Evolutionary conservation across 1,284 basidiomycete species (phyloP), one percentile per base, ranked within the genome.

Genomic region (Phlebopus sp.): DNA sequence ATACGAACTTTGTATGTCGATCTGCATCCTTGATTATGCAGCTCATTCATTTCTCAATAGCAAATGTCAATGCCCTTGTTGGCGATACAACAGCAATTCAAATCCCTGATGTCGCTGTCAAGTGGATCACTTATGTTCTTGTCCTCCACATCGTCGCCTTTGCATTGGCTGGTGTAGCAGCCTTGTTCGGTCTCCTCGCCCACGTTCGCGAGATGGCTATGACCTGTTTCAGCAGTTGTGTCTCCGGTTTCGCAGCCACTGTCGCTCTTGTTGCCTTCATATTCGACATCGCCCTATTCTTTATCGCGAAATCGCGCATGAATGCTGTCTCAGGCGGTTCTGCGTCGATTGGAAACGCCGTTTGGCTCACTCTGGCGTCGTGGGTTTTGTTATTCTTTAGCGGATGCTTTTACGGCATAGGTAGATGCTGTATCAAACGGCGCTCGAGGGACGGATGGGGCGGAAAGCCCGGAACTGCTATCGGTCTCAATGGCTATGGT

Each of bases 111-210:
- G 79, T 89, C 6, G 76, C 82, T 44, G 86, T 91, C 52, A 93
- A 93, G 73, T 94, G 91, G 86, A 71, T 95, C 59, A 96, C 92
- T 11, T 93, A 93, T 59, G 84, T 82, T 17, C 81, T 96, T 54
- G 82, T 94, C 52, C 76, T 94, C n/a, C 92, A 95, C 62, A 79
- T 92, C 55, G 82, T 91, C 46, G 92, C 88, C 13, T 79, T 95
- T 49, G 77, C 69, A 27, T 75, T 85, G 30, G 79, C 90, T 6
- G 86, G 76, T n/a, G 70, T 79, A 17, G 82, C 89, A 1, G 76
- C 89, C 11, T 42, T 92, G 29, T 87, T 92, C 55, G 90, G 90
- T 39, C 76, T 93, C 19, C 76, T 94, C 27, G 90, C 90, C 5
- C 89, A 93, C 59, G 76, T 94, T 51, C 83, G 89, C 8, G 87